Evolutionary conservation across 1,284 basidiomycete genomes (phyloP).

Genomic region (Pseudozyma sp.): DNA sequence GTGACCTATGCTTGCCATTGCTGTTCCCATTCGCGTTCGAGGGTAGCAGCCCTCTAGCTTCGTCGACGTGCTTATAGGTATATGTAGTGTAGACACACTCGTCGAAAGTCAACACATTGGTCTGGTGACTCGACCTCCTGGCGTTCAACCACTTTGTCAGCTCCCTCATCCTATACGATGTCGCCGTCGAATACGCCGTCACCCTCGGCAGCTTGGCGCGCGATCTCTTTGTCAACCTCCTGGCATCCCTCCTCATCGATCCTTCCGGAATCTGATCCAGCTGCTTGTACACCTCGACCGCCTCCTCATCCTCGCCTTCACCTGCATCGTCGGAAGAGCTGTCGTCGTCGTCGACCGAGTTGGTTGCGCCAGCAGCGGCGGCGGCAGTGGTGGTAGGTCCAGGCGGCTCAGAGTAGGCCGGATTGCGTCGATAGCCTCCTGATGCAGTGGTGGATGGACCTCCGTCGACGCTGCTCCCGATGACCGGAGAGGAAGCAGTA

Average conservation of each 20-base stretch:
- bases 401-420: conserved; percentile 24
- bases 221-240: conserved; percentile 89
- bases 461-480: conserved; percentile 4
- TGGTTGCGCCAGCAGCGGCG: conserved; percentile 19
- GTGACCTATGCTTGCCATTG: conserved; percentile 18
- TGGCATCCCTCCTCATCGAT: conserved; percentile 88
- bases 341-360: conserved; percentile 43
- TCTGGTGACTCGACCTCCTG: conserved; percentile 81
- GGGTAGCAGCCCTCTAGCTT: conserved; percentile 47
- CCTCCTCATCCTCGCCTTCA: conserved; percentile 59
- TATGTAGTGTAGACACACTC: conserved; percentile 68
- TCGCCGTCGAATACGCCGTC: conserved; percentile 93
- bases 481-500: conserved; percentile 33
- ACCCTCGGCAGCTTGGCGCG: conserved; percentile 92
- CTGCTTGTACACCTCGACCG: conserved; percentile 54
- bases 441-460: conserved; percentile 4
- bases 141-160: conserved; percentile 89
- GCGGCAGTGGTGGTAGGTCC: conserved; percentile 13
- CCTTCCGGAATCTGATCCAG: conserved; percentile 82
- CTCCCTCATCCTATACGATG: conserved; percentile 88
- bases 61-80: conserved; percentile 65
- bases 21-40: conserved; percentile 18
- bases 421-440: conserved; percentile 23
- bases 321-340: conserved; percentile 44
- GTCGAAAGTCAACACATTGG: conserved; percentile 70